Base-by-base conservation (phyloP, 2,329 filamentous ascomycete species). In the Fusarium anguioides region DNA sequence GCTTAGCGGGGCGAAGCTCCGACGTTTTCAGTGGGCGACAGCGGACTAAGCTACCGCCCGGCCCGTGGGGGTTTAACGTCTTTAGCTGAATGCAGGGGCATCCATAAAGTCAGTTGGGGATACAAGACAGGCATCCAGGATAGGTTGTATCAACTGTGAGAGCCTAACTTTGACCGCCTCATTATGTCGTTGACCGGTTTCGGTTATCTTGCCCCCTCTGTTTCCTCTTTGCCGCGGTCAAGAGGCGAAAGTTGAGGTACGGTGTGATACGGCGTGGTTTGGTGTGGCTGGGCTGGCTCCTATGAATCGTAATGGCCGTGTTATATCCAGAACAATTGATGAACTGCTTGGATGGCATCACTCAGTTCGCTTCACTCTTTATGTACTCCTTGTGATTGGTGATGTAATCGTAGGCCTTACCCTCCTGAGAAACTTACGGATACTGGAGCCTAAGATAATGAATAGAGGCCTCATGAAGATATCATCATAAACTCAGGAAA, bases 111-210 rank as follows among this genome's bases (percentile, higher is more conserved):
- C 62, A 27, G 27, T 23, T 40, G 36, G 49, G 46, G 40, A 44
- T 31, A 59, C 29, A n/a, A 17, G 23, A 33, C 60, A 59, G 37
- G 44, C 41, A 60, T 46, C n/a, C n/a, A n/a, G n/a, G n/a, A n/a
- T n/a, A n/a, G n/a, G n/a, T n/a, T n/a, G 24, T 39, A 29, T 55
- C 39, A 44, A 45, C 40, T 23, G 29, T 39, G 20, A 26, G 18
- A 18, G 21, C 40, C 36, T 33, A 24, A 48, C 46, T 46, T 60
- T 68, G 64, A 67, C 64, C 64, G 64, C 64, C 41, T 68, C 39
- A 29, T 20, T 7, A 27, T 61, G 21, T 40, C 27, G 15, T 14
- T 67, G 64, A 68, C 64, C 53, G 64, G 45, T 44, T 44, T 42
- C 64, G 64, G 64, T 48, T 27, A 23, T 26, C 44, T 60, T 60